Evolutionary conservation across 23 red algal species (phyloP).

Genomic region (Gracilaria caudata): DNA sequence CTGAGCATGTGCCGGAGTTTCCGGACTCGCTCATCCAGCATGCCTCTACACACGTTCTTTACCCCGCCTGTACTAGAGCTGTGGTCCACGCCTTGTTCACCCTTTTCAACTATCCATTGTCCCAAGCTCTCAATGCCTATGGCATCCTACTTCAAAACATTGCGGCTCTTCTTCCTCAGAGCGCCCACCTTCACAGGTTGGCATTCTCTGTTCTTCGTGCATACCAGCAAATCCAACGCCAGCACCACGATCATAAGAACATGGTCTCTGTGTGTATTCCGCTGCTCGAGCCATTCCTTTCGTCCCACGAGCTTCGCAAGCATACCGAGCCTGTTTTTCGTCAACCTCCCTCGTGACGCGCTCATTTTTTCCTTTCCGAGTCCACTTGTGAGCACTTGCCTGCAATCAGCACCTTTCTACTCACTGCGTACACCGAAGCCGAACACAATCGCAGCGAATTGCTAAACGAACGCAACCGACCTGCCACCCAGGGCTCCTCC

Average conservation of each 20-base stretch:
- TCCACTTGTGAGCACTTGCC: neutral
- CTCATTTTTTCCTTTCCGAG: neutral
- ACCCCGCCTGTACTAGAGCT: neutral
- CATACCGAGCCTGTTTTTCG: neutral
- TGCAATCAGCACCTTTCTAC: neutral
- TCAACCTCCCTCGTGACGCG: neutral
- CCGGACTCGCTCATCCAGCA: neutral
- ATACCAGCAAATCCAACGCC: neutral
- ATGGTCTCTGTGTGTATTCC: neutral
- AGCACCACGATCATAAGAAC: neutral
- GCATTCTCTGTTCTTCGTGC: neutral
- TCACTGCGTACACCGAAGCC: conserved; percentile 7
- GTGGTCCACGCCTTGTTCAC: neutral
- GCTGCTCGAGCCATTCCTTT: conserved; percentile 1
- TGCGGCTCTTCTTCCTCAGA: neutral
- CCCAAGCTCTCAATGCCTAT: neutral
- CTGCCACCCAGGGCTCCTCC: neutral
- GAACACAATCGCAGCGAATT: neutral
- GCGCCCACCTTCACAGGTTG: neutral
- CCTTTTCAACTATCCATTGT: neutral
- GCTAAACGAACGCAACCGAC: neutral
- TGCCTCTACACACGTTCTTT: neutral
- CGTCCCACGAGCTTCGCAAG: neutral
- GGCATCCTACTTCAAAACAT: neutral
- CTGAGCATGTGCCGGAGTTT: conserved; percentile 1